These are phyloP conservation scores for Coccinonectria pachysandricola DNA, from an alignment of 2,329 filamentous ascomycete species.

Conservation along the genomic window DNA sequence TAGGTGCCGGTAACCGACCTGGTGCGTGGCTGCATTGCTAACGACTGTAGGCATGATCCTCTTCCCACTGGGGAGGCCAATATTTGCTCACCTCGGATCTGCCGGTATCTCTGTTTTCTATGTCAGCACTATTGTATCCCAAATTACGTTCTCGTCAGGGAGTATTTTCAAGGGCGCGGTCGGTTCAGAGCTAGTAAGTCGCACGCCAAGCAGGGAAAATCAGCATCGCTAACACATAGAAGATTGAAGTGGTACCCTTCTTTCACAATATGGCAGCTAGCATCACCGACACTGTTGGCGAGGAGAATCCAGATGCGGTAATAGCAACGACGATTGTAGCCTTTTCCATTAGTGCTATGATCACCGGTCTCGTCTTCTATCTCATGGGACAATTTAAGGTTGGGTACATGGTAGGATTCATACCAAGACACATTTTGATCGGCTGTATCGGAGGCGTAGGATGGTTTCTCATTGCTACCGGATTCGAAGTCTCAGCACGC, in stretches of 20 bases:
- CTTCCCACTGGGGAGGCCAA: slow-evolving; percentile 78
- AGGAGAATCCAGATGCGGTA: slow-evolving; percentile 72
- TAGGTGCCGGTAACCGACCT: slow-evolving; percentile 23
- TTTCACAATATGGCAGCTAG: slow-evolving; percentile 97
- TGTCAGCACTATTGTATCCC: slow-evolving; percentile 90
- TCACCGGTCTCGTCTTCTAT: slow-evolving; percentile 89
- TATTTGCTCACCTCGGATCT: slow-evolving; percentile 78
- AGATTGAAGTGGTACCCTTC: slow-evolving; percentile 96
- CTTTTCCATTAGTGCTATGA: slow-evolving; percentile 79
- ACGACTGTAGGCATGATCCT: slow-evolving; percentile 65
- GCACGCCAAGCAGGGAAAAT: not conserved
- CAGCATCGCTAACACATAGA: slow-evolving; percentile 4
- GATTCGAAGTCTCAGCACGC: slow-evolving; percentile 84
- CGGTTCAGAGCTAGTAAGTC: slow-evolving; percentile 76
- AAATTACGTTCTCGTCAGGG: slow-evolving; percentile 77
- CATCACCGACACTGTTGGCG: slow-evolving; percentile 68
- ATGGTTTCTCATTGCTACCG: slow-evolving; percentile 86
- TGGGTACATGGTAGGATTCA: slow-evolving; percentile 91
- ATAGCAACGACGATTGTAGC: slow-evolving; percentile 90
- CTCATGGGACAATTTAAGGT: slow-evolving; percentile 78
- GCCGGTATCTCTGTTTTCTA: slow-evolving; percentile 99
- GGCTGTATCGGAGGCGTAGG: slow-evolving; percentile 96
- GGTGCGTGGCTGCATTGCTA: slow-evolving; percentile 3
- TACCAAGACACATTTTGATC: slow-evolving; percentile 89
- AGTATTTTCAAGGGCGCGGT: slow-evolving; percentile 86